Conservation (phyloP, 257 asterid species). For the Salvia hispanica region DNA sequence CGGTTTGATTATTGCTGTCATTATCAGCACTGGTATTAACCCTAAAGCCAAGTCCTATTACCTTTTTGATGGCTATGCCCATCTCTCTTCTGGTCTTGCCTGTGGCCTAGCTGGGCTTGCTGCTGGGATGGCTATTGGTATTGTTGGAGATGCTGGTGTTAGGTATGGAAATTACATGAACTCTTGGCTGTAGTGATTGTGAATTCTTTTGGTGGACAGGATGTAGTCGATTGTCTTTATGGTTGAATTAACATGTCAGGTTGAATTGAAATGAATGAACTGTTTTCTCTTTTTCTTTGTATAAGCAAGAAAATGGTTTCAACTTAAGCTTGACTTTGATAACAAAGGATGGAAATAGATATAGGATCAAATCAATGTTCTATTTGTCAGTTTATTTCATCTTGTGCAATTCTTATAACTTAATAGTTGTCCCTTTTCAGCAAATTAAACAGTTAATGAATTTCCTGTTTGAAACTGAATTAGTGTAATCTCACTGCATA, state of each 20-base stretch:
- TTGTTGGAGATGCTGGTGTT: conserved; percentile 91
- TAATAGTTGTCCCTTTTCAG: neutral
- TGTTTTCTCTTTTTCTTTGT: neutral
- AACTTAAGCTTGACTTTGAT: no score
- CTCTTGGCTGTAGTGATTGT: conserved; percentile 6
- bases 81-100: conserved; percentile 81
- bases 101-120: conserved; percentile 93
- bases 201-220: neutral
- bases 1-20: conserved; percentile 83
- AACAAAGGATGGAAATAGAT: no score
- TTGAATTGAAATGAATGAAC: neutral
- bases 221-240: conserved; percentile 4
- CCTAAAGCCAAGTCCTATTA: conserved; percentile 83
- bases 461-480: neutral
- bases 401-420: no score
- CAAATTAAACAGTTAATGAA: neutral
- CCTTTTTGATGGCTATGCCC: conserved; percentile 86
- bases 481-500: neutral
- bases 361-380: no score
- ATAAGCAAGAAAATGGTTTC: neutral
- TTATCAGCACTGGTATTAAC: conserved; percentile 84
- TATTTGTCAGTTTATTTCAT: no score
- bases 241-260: neutral
- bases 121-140: conserved; percentile 92
- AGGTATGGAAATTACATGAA: conserved; percentile 45